Percentiles rank a stretch among this genome's conserved stretches.
phyloP scores from a whole-genome alignment of 2,329 filamentous ascomycete genomes.

The Monosporascus sp. region DNA sequence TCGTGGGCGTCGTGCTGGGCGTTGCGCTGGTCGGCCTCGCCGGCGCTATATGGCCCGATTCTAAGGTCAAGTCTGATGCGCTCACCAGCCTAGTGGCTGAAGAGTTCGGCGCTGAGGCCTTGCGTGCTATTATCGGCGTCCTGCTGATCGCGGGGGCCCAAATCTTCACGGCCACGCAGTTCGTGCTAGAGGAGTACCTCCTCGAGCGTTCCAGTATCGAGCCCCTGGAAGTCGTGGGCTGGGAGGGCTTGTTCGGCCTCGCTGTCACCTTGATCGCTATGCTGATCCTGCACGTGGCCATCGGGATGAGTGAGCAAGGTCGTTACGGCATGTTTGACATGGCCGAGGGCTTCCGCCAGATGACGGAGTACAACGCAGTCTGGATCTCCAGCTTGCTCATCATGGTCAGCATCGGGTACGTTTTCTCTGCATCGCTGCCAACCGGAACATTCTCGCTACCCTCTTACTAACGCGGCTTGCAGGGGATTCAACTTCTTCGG shows the following conservation, averaged over 20 bases:
- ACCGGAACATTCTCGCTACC: background rate
- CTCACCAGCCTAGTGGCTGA: conserved; percentile 25
- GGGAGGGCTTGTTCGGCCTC: conserved; percentile 94
- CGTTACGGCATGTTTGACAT: conserved; percentile 85
- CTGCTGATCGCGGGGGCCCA: conserved; percentile 89
- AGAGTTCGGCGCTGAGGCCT: conserved; percentile 41
- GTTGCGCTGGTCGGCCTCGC: conserved; percentile 88
- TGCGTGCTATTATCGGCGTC: conserved; percentile 75
- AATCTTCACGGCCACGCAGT: conserved; percentile 94
- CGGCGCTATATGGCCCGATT: conserved; percentile 72
- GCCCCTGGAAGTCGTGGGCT: conserved; percentile 87
- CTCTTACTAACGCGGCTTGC: conserved; percentile 3
- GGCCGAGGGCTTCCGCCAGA: conserved; percentile 75
- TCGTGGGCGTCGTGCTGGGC: conserved; percentile 81
- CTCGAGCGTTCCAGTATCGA: conserved; percentile 62
- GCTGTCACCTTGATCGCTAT: conserved; percentile 72
- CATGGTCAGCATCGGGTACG: conserved; percentile 95
- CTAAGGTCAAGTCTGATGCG: conserved; percentile 41
- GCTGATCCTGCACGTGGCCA: conserved; percentile 69
- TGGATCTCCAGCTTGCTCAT: conserved; percentile 78
- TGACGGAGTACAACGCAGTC: conserved; percentile 67
- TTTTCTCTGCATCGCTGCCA: conserved; percentile 9
- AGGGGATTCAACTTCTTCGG: conserved; percentile 99
- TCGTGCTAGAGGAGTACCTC: conserved; percentile 92
- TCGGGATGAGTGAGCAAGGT: conserved; percentile 72